Base-by-base conservation (phyloP, 805 yeast genomes). In the Ogataea neopini region DNA sequence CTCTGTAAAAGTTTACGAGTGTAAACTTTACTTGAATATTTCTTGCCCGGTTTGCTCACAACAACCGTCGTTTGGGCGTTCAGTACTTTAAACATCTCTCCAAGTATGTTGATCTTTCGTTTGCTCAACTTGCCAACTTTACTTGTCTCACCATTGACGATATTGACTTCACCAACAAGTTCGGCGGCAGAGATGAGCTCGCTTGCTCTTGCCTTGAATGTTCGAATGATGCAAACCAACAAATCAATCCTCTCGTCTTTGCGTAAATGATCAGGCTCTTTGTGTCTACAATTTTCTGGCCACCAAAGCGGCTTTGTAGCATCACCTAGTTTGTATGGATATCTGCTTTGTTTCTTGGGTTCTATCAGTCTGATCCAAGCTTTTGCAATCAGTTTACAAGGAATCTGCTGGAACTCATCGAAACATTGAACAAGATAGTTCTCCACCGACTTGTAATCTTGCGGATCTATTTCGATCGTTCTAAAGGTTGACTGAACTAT, bases 221-320 rank as follows among this genome's bases (percentile, higher is more conserved):
- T 56, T 18, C 64, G 43, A 5, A 72, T 42, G 10, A 81, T 69
- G 10, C 66, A 52, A 26, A 75, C 64, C 59, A 86, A 63, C 19
- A 86, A 63, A 4, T 57, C 59, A 15, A 84, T 57, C 45, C 94
- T 67, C 55, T 81, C 84, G 1, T 65, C 67, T 59, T 82, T 85
- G 48, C 70, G 73, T 48, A 86, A 66, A 64, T 86, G 92, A 60
- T 85, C 92, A 0, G 92, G 92, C 58, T 86, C 91, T 37, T 70
- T 72, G 63, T 86, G 92, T 30, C 78, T 68, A 1, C 83, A 77
- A 10, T 52, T 47, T 0, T 36, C 30, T 0, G 91, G 91, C 94
- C 94, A 86, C 91, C 91, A 85, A 4, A 59, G 57, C 0, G 92
- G 94, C 51, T 70, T 77, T 10, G 76, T 55, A 0, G 20, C 40